phyloP scores from a whole-genome alignment of 2,329 filamentous ascomycete genomes.

The Fusarium begoniae region DNA sequence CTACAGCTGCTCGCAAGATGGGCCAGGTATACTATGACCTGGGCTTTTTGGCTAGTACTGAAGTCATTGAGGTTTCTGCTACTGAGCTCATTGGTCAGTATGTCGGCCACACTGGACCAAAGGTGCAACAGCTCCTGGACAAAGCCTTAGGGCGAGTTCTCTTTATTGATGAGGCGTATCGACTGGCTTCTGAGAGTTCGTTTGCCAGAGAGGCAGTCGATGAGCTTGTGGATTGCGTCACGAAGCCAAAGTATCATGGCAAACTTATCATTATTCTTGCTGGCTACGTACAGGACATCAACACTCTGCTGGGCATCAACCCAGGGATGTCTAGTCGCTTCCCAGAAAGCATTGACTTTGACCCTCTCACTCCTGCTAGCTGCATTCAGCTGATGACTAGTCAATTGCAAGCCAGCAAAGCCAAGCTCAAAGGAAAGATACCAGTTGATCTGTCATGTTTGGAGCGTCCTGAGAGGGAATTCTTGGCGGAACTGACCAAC shows the following conservation, averaged over 20 bases:
- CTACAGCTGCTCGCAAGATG: constrained; percentile 76
- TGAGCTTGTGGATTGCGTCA: constrained; percentile 61
- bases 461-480: constrained; percentile 22
- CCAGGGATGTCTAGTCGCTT: constrained; percentile 72
- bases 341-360: constrained; percentile 68
- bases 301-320: constrained; percentile 68
- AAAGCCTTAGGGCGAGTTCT: constrained; percentile 72
- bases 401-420: constrained; percentile 51
- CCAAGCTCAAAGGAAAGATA: constrained; percentile 27
- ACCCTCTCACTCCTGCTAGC: constrained; percentile 51
- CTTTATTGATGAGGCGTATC: constrained; percentile 78
- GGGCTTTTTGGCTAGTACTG: constrained; percentile 68
- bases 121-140: constrained; percentile 67
- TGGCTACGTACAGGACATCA: constrained; percentile 74
- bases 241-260: constrained; percentile 64
- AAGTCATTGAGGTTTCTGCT: constrained; percentile 73
- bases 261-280: constrained; percentile 75
- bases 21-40: constrained; percentile 80
- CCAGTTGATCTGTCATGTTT: constrained; percentile 40
- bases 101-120: constrained; percentile 74
- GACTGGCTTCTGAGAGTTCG: constrained; percentile 55
- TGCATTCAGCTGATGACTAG: constrained; percentile 50
- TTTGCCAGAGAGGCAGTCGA: constrained; percentile 68
- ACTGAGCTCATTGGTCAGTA: constrained; percentile 75
- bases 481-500: constrained; percentile 16